Evolutionary conservation across 2,329 filamentous ascomycete genomes (phyloP).

Genomic region (Aspergillus phoenicis): DNA sequence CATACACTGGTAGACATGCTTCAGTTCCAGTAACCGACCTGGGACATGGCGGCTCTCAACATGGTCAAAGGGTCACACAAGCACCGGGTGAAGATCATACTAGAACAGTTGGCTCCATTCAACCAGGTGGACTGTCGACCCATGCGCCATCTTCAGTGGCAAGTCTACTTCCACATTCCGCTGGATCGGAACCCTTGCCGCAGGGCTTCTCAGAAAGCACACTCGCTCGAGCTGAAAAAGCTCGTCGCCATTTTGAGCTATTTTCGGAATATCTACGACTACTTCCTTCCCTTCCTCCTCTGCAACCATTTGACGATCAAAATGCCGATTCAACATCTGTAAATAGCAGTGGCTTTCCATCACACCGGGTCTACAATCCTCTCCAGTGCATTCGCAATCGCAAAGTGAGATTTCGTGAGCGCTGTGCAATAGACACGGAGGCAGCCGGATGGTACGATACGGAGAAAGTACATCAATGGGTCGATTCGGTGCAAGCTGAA

Average conservation of each 20-base stretch:
- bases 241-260: conserved; percentile 81
- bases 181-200: conserved; percentile 37
- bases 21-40: conserved; percentile 18
- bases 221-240: conserved; percentile 77
- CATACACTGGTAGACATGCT: conserved; percentile 25
- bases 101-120: conserved; percentile 14
- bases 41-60: conserved; percentile 20
- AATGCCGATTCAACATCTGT: conserved; percentile 19
- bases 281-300: conserved; percentile 74
- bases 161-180: conserved; percentile 33
- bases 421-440: conserved; percentile 72
- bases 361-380: conserved; percentile 82
- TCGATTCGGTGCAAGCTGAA: conserved; percentile 66
- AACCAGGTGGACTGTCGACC: conserved; percentile 11
- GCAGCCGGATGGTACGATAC: conserved; percentile 76
- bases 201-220: conserved; percentile 74
- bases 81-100: conserved; percentile 28
- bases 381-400: conserved; percentile 90
- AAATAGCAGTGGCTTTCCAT: conserved; percentile 39
- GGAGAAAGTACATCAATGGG: conserved; percentile 71
- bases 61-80: conserved; percentile 29
- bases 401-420: conserved; percentile 78
- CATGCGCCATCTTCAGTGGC: conserved; percentile 26
- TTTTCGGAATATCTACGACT: conserved; percentile 81
- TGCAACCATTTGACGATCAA: conserved; percentile 3